Evolutionary conservation across 768 basidiomycete species (phyloP).

Genomic region (Lactarius evosmus): DNA sequence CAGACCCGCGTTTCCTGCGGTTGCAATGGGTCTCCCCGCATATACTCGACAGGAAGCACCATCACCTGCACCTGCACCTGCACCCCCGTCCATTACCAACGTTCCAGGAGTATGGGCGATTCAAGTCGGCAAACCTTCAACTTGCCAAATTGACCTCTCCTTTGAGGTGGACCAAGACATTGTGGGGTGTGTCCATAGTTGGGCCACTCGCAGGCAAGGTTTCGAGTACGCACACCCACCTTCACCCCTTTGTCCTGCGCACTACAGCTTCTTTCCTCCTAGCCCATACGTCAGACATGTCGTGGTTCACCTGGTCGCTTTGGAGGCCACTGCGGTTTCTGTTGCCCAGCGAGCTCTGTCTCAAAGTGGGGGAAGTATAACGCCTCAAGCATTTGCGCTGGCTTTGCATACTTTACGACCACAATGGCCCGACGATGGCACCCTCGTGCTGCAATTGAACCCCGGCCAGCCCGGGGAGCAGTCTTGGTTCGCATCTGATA

Average conservation of each 20-base stretch:
- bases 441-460: slow-evolving; percentile 20
- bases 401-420: slow-evolving; percentile 16
- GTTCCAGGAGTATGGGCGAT: slow-evolving; percentile 25
- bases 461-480: slow-evolving; percentile 13
- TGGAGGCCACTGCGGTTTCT: slow-evolving; percentile 16
- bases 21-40: neutral
- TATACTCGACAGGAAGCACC: neutral
- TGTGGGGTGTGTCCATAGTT: slow-evolving; percentile 15
- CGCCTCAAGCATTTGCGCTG: slow-evolving; percentile 19
- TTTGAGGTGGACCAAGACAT: slow-evolving; percentile 24
- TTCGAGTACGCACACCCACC: slow-evolving; percentile 19
- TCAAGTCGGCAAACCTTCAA: slow-evolving; percentile 20
- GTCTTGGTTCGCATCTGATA: slow-evolving; percentile 19
- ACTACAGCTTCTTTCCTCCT: neutral
- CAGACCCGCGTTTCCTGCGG: neutral
- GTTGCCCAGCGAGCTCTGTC: slow-evolving; percentile 10
- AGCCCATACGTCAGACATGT: slow-evolving; percentile 20
- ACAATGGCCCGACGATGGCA: slow-evolving; percentile 23
- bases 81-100: neutral
- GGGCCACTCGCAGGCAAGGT: slow-evolving; percentile 12
- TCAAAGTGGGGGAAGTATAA: slow-evolving; percentile 6
- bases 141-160: slow-evolving; percentile 2
- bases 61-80: slow-evolving; percentile 3
- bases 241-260: neutral
- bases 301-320: slow-evolving; percentile 20